Percentiles rank a stretch among this genome's conserved stretches.
These are phyloP conservation scores for Rhodomyrtus tomentosa DNA, from an alignment of 345 rosid species.

Conservation along the genomic window DNA sequence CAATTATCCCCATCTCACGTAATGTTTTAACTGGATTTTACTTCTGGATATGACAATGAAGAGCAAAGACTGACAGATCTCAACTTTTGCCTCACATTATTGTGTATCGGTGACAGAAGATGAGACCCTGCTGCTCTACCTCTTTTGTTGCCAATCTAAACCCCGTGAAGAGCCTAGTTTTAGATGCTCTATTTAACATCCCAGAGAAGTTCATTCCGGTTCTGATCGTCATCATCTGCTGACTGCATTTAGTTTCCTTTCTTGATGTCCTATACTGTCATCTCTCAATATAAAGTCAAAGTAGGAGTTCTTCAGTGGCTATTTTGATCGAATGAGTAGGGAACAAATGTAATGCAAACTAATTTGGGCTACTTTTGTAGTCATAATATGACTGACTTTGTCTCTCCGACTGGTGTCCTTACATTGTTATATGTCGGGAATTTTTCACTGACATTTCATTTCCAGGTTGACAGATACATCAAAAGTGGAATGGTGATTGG, in stretches of 20 bases:
- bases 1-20: neutral
- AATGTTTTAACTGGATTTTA: neutral
- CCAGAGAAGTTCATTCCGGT: neutral
- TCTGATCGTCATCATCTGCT: neutral
- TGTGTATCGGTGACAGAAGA: neutral
- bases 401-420: neutral
- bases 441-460: neutral
- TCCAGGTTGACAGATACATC: conserved; percentile 51
- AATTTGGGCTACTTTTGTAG: neutral
- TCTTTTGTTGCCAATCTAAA: neutral
- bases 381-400: neutral
- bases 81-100: neutral
- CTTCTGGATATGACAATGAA: neutral
- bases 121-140: neutral
- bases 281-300: neutral
- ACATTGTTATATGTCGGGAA: neutral
- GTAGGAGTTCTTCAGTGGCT: neutral
- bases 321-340: neutral
- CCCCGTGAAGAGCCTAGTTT: neutral
- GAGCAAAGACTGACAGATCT: neutral
- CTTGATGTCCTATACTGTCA: neutral
- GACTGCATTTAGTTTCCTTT: neutral
- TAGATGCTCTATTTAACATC: neutral
- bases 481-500: conserved; percentile 78
- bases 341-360: neutral